Evolutionary conservation across 768 basidiomycete genomes (phyloP).

Genomic region (Phanerochaete carnosa): DNA sequence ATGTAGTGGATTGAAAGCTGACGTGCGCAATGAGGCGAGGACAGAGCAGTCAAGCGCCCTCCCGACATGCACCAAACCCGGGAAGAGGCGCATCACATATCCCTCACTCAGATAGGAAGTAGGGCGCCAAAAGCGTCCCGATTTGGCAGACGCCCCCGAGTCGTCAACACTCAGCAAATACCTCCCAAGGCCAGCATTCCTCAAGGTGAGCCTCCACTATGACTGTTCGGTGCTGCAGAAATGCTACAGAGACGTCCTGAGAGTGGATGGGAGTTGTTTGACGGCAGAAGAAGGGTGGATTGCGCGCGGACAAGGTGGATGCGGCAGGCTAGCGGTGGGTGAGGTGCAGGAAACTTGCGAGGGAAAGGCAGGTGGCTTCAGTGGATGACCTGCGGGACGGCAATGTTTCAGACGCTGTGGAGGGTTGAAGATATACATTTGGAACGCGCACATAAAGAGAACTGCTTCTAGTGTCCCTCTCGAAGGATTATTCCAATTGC

Average conservation of each 20-base stretch:
- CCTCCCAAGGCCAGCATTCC: constrained; percentile 25
- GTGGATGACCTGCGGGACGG: not conserved
- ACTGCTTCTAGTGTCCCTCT: no score
- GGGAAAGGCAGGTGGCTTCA: not conserved
- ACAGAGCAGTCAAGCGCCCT: not conserved
- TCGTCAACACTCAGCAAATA: constrained; percentile 9
- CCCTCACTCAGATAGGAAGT: not conserved
- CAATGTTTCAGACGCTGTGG: no score
- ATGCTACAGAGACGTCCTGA: constrained; percentile 1
- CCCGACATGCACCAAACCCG: not conserved
- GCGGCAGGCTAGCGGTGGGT: constrained; percentile 13
- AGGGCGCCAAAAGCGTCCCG: not conserved
- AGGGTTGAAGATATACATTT: no score
- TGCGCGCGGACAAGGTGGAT: constrained; percentile 20
- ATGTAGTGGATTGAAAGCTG: no score
- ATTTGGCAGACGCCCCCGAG: not conserved
- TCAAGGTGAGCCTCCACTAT: constrained; percentile 25
- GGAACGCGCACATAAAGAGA: no score
- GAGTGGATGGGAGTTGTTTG: not conserved
- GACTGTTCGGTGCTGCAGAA: not conserved
- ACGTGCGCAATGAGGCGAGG: not conserved
- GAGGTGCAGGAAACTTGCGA: constrained; percentile 6
- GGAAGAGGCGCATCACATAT: not conserved
- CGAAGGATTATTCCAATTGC: no score
- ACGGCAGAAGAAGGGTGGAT: constrained; percentile 18